Evolutionary conservation across 495 filamentous ascomycete genomes (phyloP).

Genomic region (Trichocladium uniseriatum): DNA sequence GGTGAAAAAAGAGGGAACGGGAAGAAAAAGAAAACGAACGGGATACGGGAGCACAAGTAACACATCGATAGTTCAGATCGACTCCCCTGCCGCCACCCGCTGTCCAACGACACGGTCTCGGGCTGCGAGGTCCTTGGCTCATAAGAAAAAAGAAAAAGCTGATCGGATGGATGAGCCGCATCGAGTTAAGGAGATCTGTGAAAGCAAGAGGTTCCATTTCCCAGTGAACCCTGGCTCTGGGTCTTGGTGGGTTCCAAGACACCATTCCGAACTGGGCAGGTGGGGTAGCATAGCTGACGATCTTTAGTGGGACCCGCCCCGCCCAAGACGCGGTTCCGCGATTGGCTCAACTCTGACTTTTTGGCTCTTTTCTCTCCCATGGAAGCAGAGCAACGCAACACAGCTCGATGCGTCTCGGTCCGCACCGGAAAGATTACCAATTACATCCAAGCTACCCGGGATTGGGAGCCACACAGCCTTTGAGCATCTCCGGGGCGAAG

Average conservation of each 20-base stretch:
- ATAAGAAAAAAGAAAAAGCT: not conserved
- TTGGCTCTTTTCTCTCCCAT: too few species aligned
- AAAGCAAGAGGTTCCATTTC: too few species aligned
- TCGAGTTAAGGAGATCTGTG: too few species aligned
- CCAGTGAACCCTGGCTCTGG: not conserved
- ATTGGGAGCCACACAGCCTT: too few species aligned
- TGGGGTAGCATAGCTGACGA: too few species aligned
- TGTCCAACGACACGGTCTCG: not conserved
- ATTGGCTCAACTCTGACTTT: not conserved
- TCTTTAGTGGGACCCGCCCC: too few species aligned
- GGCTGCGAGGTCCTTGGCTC: not conserved
- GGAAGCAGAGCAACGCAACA: too few species aligned
- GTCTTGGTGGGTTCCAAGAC: not conserved
- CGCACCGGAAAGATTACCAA: too few species aligned
- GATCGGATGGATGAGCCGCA: not conserved
- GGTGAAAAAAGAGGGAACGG: too few species aligned
- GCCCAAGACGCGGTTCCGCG: slow-evolving; percentile 1
- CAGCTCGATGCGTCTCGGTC: too few species aligned
- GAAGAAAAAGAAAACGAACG: not conserved
- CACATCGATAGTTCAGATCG: not conserved
- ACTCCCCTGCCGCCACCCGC: slow-evolving; percentile 1
- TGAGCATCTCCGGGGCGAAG: not conserved
- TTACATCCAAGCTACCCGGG: too few species aligned
- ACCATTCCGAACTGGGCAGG: not conserved
- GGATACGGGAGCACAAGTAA: not conserved